Evolutionary conservation across 345 rosid species (phyloP).

Genomic region (Triadica sebifera): DNA sequence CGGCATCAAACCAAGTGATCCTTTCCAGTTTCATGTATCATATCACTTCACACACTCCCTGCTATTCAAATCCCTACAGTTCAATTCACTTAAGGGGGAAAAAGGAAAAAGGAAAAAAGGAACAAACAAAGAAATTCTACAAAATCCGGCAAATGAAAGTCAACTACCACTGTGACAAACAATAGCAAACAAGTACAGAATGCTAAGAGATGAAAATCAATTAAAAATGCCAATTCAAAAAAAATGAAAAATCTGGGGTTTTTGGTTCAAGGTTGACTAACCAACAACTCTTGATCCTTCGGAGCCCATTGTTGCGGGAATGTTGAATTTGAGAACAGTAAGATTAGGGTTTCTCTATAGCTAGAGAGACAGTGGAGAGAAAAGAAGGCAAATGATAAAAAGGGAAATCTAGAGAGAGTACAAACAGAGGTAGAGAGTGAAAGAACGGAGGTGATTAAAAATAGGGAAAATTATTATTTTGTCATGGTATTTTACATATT

Average conservation of each 20-base stretch:
- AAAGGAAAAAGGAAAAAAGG: neutral
- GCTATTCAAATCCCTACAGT: neutral
- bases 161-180: neutral
- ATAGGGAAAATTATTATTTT: too few species aligned
- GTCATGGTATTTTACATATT: too few species aligned
- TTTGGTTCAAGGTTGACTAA: constrained; percentile 11
- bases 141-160: neutral
- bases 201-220: neutral
- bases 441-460: too few species aligned
- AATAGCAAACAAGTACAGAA: neutral
- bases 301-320: constrained; percentile 40
- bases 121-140: too few species aligned
- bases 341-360: neutral
- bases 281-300: constrained; percentile 55
- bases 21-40: neutral
- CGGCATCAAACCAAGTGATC: neutral
- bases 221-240: neutral
- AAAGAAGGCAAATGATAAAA: neutral
- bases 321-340: neutral
- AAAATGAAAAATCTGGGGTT: constrained; percentile 15
- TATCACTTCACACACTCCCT: neutral
- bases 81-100: neutral
- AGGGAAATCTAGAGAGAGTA: neutral
- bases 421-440: neutral
- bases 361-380: neutral